phyloP scores from a whole-genome alignment of 805 yeast species.

The Monosporozyma servazzii region DNA sequence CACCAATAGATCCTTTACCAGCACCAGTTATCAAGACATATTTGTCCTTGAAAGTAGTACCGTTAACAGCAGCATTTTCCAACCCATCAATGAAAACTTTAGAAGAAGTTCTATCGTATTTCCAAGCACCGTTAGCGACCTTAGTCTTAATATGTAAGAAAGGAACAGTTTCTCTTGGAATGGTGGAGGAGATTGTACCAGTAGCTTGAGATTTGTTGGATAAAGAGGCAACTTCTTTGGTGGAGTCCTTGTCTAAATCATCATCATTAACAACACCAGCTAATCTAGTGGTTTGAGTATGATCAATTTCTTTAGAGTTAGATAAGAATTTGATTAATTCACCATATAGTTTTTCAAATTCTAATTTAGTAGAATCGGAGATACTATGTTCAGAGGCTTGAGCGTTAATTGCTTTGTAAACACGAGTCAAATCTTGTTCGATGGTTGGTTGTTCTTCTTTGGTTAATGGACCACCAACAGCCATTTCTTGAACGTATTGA shows the following conservation, averaged over 20 bases:
- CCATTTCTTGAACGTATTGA: constrained; percentile 93
- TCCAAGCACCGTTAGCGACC: constrained; percentile 66
- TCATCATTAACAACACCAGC: constrained; percentile 46
- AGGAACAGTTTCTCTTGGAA: constrained; percentile 82
- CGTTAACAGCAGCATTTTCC: constrained; percentile 90
- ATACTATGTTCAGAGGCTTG: constrained; percentile 43
- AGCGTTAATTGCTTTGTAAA: constrained; percentile 71
- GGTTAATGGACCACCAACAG: constrained; percentile 84
- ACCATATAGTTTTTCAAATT: constrained; percentile 62
- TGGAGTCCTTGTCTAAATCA: constrained; percentile 41
- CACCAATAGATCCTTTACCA: constrained; percentile 98
- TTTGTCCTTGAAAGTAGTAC: constrained; percentile 82
- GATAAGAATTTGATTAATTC: constrained; percentile 63
- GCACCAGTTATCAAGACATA: constrained; percentile 94
- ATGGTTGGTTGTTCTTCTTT: constrained; percentile 59
- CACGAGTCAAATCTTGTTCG: constrained; percentile 74
- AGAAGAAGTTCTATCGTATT: constrained; percentile 70
- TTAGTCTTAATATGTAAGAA: constrained; percentile 87
- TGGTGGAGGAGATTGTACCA: constrained; percentile 63
- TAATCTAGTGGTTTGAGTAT: constrained; percentile 50
- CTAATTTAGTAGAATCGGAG: constrained; percentile 55
- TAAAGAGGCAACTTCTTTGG: constrained; percentile 81
- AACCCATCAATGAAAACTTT: constrained; percentile 77
- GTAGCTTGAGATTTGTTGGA: constrained; percentile 59
- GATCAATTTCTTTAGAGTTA: constrained; percentile 60